Conservation (phyloP, 805 yeast genomes). For the Sugiyamaella valdiviana region DNA sequence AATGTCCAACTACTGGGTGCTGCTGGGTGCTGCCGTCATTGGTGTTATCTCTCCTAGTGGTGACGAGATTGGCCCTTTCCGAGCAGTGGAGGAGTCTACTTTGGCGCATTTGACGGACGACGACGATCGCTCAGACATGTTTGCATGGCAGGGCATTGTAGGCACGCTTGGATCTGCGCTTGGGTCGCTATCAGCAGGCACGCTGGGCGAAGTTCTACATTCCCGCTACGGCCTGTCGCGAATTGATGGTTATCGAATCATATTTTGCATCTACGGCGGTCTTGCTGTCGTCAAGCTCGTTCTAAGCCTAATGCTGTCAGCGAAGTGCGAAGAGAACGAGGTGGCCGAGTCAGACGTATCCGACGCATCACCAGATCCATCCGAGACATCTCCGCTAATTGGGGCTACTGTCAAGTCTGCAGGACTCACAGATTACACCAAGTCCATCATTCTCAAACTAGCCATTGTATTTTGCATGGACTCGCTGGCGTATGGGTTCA, state of each 20-base stretch:
- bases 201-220: constrained; percentile 44
- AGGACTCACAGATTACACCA: neutral
- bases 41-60: constrained; percentile 90
- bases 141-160: constrained; percentile 65
- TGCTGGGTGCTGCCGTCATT: constrained; percentile 64
- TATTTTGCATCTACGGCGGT: constrained; percentile 51
- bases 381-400: neutral
- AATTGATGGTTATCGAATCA: constrained; percentile 46
- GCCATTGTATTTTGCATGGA: constrained; percentile 60
- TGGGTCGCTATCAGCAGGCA: constrained; percentile 64
- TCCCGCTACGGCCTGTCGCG: constrained; percentile 29
- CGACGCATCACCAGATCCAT: neutral
- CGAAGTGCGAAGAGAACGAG: constrained; percentile 38
- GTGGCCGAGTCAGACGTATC: neutral
- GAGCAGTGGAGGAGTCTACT: constrained; percentile 76
- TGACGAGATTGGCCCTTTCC: constrained; percentile 86
- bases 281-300: constrained; percentile 46
- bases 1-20: constrained; percentile 45
- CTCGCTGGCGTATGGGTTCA: constrained; percentile 82
- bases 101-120: constrained; percentile 62
- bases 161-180: constrained; percentile 68
- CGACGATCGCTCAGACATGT: constrained; percentile 54
- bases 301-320: constrained; percentile 39
- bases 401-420: neutral
- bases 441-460: constrained; percentile 10